Conservation (phyloP, 257 asterid genomes). For the Solanum chilense region DNA sequence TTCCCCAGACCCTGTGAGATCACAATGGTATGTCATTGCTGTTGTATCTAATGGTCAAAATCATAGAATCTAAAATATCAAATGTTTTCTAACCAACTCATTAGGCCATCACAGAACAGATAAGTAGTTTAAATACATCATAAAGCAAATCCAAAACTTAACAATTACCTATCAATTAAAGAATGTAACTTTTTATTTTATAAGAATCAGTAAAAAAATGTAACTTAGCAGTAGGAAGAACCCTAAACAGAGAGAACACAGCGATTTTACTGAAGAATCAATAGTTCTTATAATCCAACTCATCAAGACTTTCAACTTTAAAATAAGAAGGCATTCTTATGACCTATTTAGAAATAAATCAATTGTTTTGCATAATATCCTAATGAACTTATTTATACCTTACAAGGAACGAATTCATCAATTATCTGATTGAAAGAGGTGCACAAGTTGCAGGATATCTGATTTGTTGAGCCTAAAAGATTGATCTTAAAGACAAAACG, state of each 20-base stretch:
- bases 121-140: not conserved
- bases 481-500: constrained; percentile 56
- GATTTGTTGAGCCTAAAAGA: constrained; percentile 36
- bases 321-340: not conserved
- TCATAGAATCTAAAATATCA: not conserved
- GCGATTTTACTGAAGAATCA: not conserved
- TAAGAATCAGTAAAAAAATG: not conserved
- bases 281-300: not conserved
- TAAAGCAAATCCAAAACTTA: not conserved
- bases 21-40: not conserved
- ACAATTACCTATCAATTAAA: not conserved
- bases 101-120: not conserved
- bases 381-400: constrained; percentile 33
- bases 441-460: constrained; percentile 68
- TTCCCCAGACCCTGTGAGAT: not conserved
- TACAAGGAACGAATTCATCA: constrained; percentile 55
- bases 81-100: not conserved
- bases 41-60: not conserved
- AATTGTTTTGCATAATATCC: not conserved
- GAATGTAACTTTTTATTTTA: not conserved
- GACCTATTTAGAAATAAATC: not conserved
- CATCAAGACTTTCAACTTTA: not conserved
- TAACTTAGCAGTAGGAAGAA: not conserved
- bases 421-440: constrained; percentile 39
- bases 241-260: not conserved